phyloP scores from a whole-genome alignment of 345 rosid species.

The Gynandropsis gynandra region DNA sequence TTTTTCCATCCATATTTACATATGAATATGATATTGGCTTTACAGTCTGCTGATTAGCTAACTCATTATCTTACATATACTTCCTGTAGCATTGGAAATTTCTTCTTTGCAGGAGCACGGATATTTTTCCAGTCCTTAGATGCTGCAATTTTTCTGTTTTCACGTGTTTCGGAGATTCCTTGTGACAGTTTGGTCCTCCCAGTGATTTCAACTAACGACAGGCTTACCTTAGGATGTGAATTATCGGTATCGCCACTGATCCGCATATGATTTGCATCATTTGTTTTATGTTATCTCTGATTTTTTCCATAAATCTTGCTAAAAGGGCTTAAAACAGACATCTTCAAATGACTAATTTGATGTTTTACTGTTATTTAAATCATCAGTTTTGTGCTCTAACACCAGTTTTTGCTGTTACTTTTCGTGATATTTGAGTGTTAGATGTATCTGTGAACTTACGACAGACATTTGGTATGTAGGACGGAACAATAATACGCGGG shows the following conservation, averaged over 20 bases:
- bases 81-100: constrained; percentile 83
- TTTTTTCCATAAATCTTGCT: background rate
- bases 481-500: constrained; percentile 76
- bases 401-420: background rate
- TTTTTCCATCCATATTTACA: background rate
- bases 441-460: background rate
- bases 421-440: background rate
- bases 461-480: constrained; percentile 34
- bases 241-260: constrained; percentile 47
- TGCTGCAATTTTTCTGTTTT: constrained; percentile 93
- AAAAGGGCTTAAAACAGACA: no score
- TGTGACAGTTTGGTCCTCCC: constrained; percentile 85
- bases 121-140: constrained; percentile 94
- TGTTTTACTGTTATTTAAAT: background rate
- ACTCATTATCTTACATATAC: background rate
- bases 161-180: constrained; percentile 95
- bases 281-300: no score
- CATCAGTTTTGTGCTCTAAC: background rate
- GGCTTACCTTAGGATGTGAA: constrained; percentile 97
- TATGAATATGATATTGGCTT: no score
- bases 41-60: background rate
- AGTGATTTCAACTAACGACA: constrained; percentile 87
- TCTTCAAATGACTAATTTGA: no score
- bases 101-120: constrained; percentile 98
- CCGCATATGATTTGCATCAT: no score